Percentiles rank a stretch among this genome's conserved stretches.
Conservation (phyloP, 768 basidiomycete genomes). For the Phanerochaete carnosa region DNA sequence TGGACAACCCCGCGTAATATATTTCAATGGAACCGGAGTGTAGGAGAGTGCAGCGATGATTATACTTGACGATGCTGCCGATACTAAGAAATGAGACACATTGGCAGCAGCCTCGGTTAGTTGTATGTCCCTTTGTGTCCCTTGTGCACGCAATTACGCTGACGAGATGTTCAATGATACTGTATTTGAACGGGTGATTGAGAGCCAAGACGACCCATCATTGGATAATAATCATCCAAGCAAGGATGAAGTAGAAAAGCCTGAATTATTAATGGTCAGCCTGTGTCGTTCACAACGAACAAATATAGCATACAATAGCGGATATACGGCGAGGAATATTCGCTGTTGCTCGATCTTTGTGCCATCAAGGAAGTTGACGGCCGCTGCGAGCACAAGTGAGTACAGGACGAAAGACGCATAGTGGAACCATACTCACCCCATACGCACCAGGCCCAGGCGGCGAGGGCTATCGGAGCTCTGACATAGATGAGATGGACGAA, state of each 20-base stretch:
- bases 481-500: conserved; percentile 86
- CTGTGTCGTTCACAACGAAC: conserved; percentile 2
- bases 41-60: too few relatives aligned
- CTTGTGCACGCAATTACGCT: neutral
- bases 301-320: conserved; percentile 67
- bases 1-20: too few relatives aligned
- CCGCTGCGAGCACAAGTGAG: conserved; percentile 48
- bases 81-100: too few relatives aligned
- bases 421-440: conserved; percentile 70
- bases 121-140: too few relatives aligned
- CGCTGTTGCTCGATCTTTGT: conserved; percentile 91
- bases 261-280: conserved; percentile 32
- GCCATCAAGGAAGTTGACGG: conserved; percentile 93
- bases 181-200: neutral
- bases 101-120: too few relatives aligned
- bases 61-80: too few relatives aligned
- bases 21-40: too few relatives aligned
- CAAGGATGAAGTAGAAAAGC: conserved; percentile 90
- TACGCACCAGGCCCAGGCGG: conserved; percentile 94
- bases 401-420: neutral
- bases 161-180: neutral
- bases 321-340: conserved; percentile 91
- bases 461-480: conserved; percentile 79
- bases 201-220: too few relatives aligned
- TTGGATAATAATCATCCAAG: conserved; percentile 97